Evolutionary conservation across 148 eudicot genomes (phyloP).

Genomic region (Rheum nobile): DNA sequence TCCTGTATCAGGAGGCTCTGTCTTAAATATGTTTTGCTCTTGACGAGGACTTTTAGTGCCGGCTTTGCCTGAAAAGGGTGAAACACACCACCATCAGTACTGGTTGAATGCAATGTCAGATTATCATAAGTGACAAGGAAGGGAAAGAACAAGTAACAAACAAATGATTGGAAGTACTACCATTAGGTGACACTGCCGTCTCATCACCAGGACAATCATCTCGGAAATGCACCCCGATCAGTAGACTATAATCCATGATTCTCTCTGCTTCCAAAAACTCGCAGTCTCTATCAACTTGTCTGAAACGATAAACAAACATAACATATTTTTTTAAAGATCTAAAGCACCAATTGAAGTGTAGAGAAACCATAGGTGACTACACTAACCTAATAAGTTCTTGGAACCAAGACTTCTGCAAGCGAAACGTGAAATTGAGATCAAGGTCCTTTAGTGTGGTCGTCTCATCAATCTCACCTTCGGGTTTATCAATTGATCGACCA

Average conservation of each 20-base stretch:
- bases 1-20: slow-evolving; percentile 20
- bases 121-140: neutral
- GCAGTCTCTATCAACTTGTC: slow-evolving; percentile 36
- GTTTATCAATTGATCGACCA: slow-evolving; percentile 76
- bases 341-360: neutral
- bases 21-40: slow-evolving; percentile 14
- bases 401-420: slow-evolving; percentile 70
- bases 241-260: slow-evolving; percentile 39
- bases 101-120: neutral
- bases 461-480: slow-evolving; percentile 84
- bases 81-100: neutral
- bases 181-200: slow-evolving; percentile 23
- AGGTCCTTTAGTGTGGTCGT: slow-evolving; percentile 94
- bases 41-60: slow-evolving; percentile 12
- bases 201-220: slow-evolving; percentile 24
- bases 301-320: slow-evolving; percentile 10
- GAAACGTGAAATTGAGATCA: slow-evolving; percentile 79
- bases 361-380: neutral
- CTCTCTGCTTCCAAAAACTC: slow-evolving; percentile 40
- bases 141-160: neutral
- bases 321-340: neutral
- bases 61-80: neutral
- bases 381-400: slow-evolving; percentile 80
- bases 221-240: slow-evolving; percentile 35
- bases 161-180: slow-evolving; percentile 6